Evolutionary conservation across 352 stramenopile species (phyloP).

Genomic region (Pythium aristosporum): DNA sequence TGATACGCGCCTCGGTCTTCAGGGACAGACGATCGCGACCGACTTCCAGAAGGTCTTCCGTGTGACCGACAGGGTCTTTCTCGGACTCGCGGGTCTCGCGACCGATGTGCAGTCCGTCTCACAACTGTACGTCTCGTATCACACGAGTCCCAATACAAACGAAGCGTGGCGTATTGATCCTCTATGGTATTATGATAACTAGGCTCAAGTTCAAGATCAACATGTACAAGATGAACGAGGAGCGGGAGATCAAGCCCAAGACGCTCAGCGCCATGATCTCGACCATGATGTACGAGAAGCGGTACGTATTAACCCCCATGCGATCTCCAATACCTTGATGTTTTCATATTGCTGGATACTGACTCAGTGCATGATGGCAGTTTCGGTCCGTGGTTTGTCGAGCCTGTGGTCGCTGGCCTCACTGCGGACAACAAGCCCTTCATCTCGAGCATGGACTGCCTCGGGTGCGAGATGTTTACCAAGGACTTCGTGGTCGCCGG

Average conservation of each 20-base stretch:
- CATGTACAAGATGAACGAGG: constrained; percentile 98
- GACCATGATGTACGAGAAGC: constrained; percentile 98
- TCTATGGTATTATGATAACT: constrained; percentile 8
- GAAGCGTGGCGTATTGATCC: background rate
- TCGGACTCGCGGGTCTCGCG: constrained; percentile 96
- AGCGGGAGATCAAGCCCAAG: constrained; percentile 98
- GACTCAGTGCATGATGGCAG: constrained; percentile 19
- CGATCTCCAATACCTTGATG: background rate
- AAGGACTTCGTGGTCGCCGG: constrained; percentile 98
- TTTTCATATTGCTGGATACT: constrained; percentile 3
- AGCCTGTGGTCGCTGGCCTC: constrained; percentile 97
- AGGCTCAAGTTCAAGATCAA: constrained; percentile 93
- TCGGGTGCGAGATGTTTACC: constrained; percentile 94
- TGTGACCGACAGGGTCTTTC: constrained; percentile 95
- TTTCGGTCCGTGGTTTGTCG: constrained; percentile 99
- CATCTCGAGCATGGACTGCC: constrained; percentile 97
- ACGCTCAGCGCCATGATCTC: constrained; percentile 96
- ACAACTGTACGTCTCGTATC: constrained; percentile 57
- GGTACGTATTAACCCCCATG: constrained; percentile 34
- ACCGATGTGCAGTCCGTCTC: constrained; percentile 98
- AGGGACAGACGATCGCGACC: constrained; percentile 96
- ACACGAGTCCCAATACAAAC: background rate
- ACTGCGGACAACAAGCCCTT: constrained; percentile 95
- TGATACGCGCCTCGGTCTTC: constrained; percentile 96
- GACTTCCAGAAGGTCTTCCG: constrained; percentile 99